Percentiles rank a stretch among this genome's conserved stretches.
Conservation (phyloP, 1,284 basidiomycete genomes). For the Neolentinus lepideus region DNA sequence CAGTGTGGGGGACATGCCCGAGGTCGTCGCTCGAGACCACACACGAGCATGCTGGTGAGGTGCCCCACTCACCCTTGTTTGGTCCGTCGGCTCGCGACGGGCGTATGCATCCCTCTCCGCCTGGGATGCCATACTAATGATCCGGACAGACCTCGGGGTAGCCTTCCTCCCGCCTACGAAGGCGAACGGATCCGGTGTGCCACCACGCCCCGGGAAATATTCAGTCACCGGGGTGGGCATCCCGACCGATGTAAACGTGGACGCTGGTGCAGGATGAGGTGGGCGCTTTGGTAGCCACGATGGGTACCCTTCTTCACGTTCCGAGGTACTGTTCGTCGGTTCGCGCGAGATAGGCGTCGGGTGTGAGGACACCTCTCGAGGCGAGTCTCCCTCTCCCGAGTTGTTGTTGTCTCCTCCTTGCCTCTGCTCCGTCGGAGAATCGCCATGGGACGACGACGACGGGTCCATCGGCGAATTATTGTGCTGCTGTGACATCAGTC, state of each 20-base stretch:
- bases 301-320: slow-evolving; percentile 53
- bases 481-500: slow-evolving; percentile 2
- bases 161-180: slow-evolving; percentile 58
- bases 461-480: not conserved
- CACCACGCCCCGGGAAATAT: not conserved
- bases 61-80: slow-evolving; percentile 31
- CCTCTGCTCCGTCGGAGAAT: not conserved
- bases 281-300: slow-evolving; percentile 78
- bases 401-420: not conserved
- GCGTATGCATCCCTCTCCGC: slow-evolving; percentile 21
- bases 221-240: not conserved
- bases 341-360: not conserved
- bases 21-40: slow-evolving; percentile 56
- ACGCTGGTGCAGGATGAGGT: slow-evolving; percentile 63
- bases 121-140: slow-evolving; percentile 53
- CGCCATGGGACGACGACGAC: not conserved
- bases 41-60: slow-evolving; percentile 25
- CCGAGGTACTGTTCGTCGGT: not conserved
- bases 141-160: slow-evolving; percentile 70
- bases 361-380: not conserved
- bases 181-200: slow-evolving; percentile 25
- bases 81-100: slow-evolving; percentile 43
- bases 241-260: slow-evolving; percentile 50
- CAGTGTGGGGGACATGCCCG: slow-evolving; percentile 38
- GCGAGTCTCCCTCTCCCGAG: not conserved